Percentiles rank a stretch among this genome's conserved stretches.
These are phyloP conservation scores for Paulownia fortunei DNA, from an alignment of 257 asterid species.

Conservation along the genomic window DNA sequence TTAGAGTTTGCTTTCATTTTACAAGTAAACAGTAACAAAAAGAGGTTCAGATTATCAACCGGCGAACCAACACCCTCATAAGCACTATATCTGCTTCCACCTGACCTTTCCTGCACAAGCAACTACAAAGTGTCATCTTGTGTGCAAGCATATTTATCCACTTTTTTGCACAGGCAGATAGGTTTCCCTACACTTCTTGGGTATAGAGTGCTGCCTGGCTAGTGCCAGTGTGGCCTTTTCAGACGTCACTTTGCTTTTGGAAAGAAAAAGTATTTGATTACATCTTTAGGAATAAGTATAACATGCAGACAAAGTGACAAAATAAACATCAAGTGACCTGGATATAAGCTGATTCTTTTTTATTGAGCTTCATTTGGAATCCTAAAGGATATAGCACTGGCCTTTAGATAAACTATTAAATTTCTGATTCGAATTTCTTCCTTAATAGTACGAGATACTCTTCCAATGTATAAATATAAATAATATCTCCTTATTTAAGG, in stretches of 20 bases:
- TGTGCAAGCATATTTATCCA: conserved; percentile 21
- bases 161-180: conserved; percentile 20
- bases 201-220: background rate
- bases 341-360: no score
- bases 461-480: background rate
- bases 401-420: background rate
- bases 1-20: conserved; percentile 24
- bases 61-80: conserved; percentile 66
- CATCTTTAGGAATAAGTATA: background rate
- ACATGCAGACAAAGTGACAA: background rate
- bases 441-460: background rate
- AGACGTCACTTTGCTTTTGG: background rate
- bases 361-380: no score
- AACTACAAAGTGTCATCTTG: conserved; percentile 26
- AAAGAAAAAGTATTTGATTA: background rate
- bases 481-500: background rate
- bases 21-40: conserved; percentile 7
- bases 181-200: background rate
- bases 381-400: background rate
- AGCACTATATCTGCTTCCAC: conserved; percentile 61
- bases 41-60: conserved; percentile 40
- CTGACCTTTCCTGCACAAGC: conserved; percentile 59
- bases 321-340: conserved; percentile 14
- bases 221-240: background rate
- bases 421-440: background rate